Evolutionary conservation across 2,329 filamentous ascomycete genomes (phyloP).

Genomic region (Chlorencoelia australis): DNA sequence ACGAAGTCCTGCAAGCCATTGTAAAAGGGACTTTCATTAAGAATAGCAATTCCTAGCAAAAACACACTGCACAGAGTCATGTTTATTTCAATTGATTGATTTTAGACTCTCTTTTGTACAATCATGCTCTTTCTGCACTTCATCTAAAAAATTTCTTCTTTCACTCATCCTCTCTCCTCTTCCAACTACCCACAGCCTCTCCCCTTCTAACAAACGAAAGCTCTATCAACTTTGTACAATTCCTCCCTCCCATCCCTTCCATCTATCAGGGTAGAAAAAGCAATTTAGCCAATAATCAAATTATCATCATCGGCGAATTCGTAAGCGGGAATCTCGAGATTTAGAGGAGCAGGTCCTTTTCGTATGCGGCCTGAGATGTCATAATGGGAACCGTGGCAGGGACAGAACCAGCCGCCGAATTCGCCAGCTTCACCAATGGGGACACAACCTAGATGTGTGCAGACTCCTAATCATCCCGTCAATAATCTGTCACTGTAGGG

Average conservation of each 20-base stretch:
- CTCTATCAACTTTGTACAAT: constrained; percentile 8
- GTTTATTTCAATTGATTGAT: constrained; percentile 1
- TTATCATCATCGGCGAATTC: constrained; percentile 85
- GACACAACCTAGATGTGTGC: constrained; percentile 98
- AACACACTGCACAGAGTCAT: too few species aligned
- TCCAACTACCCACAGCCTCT: constrained; percentile 1
- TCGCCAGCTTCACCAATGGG: constrained; percentile 98
- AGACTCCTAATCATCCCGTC: constrained; percentile 59
- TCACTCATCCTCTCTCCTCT: not conserved
- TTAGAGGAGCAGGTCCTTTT: constrained; percentile 93
- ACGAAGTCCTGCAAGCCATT: too few species aligned
- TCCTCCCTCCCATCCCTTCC: not conserved
- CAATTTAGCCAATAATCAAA: constrained; percentile 80
- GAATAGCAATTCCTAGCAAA: too few species aligned
- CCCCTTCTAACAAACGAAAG: constrained; percentile 5
- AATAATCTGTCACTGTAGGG: constrained; percentile 17
- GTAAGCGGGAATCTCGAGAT: constrained; percentile 90
- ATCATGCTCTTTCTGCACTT: too few species aligned
- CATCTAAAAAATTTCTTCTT: too few species aligned
- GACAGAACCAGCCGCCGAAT: constrained; percentile 99
- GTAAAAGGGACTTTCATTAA: too few species aligned
- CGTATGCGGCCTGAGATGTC: constrained; percentile 98
- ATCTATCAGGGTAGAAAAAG: not conserved
- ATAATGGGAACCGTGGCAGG: constrained; percentile 99
- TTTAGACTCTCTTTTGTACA: constrained; percentile 27